Base-by-base conservation (phyloP, 208 protist species). In the Leishmania martiniquensis region DNA sequence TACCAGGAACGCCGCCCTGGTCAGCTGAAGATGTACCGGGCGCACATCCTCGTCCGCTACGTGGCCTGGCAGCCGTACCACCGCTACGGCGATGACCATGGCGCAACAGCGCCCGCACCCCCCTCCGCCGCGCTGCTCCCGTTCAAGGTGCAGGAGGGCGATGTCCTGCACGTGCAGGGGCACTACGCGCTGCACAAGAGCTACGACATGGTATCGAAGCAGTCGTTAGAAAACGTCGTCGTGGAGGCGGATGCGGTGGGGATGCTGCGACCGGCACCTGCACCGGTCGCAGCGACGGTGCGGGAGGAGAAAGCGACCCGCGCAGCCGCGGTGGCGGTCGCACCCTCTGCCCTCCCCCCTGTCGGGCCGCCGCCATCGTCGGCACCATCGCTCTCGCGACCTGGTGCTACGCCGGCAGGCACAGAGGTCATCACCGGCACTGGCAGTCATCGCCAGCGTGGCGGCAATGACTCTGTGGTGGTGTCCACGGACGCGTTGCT, bases 121-220 rank as follows among this genome's bases (percentile, higher is more conserved):
- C 17, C 57, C 57, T 22, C 63, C 6, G 49, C 44, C 12, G n/a
- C 32, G 68, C 47, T 17, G 49, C 68, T 51, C 17, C 68, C 47
- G 29, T 85, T 83, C 39, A 47, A 45, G n/a, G 82, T 91, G 25
- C 20, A 59, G 45, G 87, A 85, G 15, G 92, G 90, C 22, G 89
- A 96, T 79, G 63, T 94, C 10, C 59, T 96, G 49, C 77, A 81
- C 3, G 83, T 96, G 37, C 77, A 85, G 42, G 92, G 92, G 32
- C 85, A 88, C 72, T 96, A 96, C 81, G 85, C 76, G 2, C 67
- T 91, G 34, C 92, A 96, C 81, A 81, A 71, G 34, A 92, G 81
- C 69, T 93, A 87, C 82, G 92, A 96, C 83, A 76, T 93, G 77
- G 74, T 94, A 17, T 92, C 92, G 32, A 96, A 93, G 80, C 82